Evolutionary conservation across 2,329 filamentous ascomycete genomes (phyloP).

Genomic region (Cercospora sp.): DNA sequence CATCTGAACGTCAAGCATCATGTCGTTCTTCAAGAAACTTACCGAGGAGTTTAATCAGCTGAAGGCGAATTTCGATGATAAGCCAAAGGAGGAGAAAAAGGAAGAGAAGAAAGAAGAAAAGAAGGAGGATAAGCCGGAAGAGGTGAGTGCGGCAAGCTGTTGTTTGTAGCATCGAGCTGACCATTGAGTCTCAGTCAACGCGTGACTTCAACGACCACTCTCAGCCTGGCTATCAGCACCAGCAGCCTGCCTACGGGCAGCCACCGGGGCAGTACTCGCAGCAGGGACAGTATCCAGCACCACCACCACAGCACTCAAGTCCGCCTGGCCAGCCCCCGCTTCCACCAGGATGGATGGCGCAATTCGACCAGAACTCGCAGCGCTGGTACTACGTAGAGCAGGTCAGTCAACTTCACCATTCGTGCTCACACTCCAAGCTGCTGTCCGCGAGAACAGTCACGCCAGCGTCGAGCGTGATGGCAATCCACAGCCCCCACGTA

Average conservation of each 20-base stretch:
- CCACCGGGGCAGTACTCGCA: slow-evolving; percentile 36
- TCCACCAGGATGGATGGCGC: slow-evolving; percentile 61
- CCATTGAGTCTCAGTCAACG: neutral
- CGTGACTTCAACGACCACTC: slow-evolving; percentile 17
- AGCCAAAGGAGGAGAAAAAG: slow-evolving; percentile 38
- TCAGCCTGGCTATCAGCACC: slow-evolving; percentile 20
- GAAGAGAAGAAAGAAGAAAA: slow-evolving; percentile 31
- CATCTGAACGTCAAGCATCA: slow-evolving; percentile 22
- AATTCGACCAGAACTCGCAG: slow-evolving; percentile 62
- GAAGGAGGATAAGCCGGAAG: slow-evolving; percentile 14
- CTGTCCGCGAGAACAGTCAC: neutral
- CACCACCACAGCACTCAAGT: slow-evolving; percentile 20
- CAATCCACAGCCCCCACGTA: neutral
- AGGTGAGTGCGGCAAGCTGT: slow-evolving; percentile 12
- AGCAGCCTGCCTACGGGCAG: slow-evolving; percentile 30
- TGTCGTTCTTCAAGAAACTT: slow-evolving; percentile 52
- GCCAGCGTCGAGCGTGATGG: neutral
- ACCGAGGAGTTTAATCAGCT: slow-evolving; percentile 48
- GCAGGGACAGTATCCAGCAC: slow-evolving; percentile 25
- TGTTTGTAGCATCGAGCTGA: neutral
- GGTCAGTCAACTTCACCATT: neutral
- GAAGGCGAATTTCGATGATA: slow-evolving; percentile 38
- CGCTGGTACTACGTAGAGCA: slow-evolving; percentile 67
- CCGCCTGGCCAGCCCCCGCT: slow-evolving; percentile 48
- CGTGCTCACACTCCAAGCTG: neutral